These are phyloP conservation scores for Evernia prunastri DNA, from an alignment of 495 filamentous ascomycete genomes.

Conservation along the genomic window DNA sequence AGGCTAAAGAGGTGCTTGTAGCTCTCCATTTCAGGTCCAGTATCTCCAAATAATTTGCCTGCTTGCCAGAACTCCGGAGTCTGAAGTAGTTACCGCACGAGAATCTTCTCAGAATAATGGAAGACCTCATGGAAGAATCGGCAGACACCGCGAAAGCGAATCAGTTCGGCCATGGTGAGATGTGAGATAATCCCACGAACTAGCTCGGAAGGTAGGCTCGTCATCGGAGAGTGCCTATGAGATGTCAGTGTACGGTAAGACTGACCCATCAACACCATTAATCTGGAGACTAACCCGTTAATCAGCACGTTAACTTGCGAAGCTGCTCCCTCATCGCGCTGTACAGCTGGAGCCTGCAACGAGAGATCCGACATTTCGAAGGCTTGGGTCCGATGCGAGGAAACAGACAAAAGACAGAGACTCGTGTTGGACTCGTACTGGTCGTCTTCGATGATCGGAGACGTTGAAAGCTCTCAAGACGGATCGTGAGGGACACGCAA, in stretches of 20 bases:
- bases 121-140: too few relatives aligned
- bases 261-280: background rate
- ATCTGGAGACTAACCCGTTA: too few relatives aligned
- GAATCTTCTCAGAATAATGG: background rate
- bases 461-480: background rate
- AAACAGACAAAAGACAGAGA: background rate
- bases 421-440: background rate
- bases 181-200: too few relatives aligned
- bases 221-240: background rate
- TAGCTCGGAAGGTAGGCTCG: background rate
- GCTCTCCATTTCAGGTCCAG: background rate
- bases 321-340: background rate
- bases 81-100: background rate
- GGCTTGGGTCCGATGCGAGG: background rate
- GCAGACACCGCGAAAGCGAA: too few relatives aligned
- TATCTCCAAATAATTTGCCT: background rate
- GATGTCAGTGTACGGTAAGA: background rate
- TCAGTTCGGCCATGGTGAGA: too few relatives aligned
- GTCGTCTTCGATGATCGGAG: background rate
- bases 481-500: background rate
- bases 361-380: too few relatives aligned
- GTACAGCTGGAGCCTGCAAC: too few relatives aligned
- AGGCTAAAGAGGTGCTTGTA: background rate
- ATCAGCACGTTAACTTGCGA: background rate
- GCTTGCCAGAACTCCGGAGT: background rate